These are phyloP conservation scores for Flaveria sonorensis DNA, from an alignment of 129 eudicot species.

Conservation along the genomic window DNA sequence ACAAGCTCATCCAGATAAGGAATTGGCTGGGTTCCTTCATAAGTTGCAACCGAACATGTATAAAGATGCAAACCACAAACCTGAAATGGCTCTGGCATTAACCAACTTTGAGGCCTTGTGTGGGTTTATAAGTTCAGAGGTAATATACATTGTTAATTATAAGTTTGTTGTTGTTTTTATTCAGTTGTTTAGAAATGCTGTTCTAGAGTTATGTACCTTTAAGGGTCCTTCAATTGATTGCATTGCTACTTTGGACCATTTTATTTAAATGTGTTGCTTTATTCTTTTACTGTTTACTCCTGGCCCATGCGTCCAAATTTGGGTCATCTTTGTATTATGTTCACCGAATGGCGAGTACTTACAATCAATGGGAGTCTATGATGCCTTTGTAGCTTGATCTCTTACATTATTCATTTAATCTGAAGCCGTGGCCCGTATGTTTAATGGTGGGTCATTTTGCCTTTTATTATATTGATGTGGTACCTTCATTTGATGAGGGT, in stretches of 20 bases:
- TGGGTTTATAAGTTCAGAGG: constrained; percentile 79
- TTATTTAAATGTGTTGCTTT: neutral
- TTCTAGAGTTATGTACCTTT: neutral
- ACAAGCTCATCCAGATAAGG: constrained; percentile 91
- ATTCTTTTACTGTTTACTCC: neutral
- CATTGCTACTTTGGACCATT: neutral
- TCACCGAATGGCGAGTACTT: too few relatives aligned
- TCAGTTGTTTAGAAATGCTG: neutral
- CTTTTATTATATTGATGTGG: too few relatives aligned
- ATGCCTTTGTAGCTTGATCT: neutral
- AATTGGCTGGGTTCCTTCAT: constrained; percentile 63
- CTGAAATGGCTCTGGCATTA: constrained; percentile 92
- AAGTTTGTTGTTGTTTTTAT: neutral
- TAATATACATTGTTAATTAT: constrained; percentile 4
- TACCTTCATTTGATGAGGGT: neutral
- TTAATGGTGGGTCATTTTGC: constrained; percentile 15
- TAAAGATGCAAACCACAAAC: constrained; percentile 90
- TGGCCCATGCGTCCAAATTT: neutral
- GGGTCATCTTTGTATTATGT: neutral
- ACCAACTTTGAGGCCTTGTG: constrained; percentile 90
- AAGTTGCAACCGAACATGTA: constrained; percentile 56
- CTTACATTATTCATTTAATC: neutral
- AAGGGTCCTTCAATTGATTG: neutral
- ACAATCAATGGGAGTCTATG: neutral
- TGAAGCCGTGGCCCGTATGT: neutral